Evolutionary conservation across 495 filamentous ascomycete genomes (phyloP).

Genomic region (Thermothielavioides terrestris): DNA sequence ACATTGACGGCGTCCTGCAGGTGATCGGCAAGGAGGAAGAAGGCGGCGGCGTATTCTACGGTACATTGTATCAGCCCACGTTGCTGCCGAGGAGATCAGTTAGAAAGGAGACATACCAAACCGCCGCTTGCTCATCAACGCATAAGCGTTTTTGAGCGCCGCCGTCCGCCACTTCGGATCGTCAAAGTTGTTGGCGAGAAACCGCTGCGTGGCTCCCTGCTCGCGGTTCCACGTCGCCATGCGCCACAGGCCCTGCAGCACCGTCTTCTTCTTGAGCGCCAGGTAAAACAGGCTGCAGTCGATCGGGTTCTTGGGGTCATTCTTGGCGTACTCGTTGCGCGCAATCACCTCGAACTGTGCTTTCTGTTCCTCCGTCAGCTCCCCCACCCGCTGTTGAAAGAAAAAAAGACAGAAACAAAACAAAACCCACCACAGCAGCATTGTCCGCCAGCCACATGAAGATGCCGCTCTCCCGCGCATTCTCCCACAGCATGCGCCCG

Average conservation of each 20-base stretch:
- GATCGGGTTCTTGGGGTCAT: slow-evolving; percentile 82
- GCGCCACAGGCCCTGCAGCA: slow-evolving; percentile 87
- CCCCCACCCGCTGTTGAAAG: too few relatives aligned
- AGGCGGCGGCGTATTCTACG: slow-evolving; percentile 95
- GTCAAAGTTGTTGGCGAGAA: slow-evolving; percentile 81
- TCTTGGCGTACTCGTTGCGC: slow-evolving; percentile 85
- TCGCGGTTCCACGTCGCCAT: slow-evolving; percentile 90
- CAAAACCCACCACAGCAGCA: slow-evolving; percentile 58
- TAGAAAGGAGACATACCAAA: too few relatives aligned
- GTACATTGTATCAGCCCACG: too few relatives aligned
- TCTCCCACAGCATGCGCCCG: slow-evolving; percentile 69
- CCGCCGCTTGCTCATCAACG: slow-evolving; percentile 82
- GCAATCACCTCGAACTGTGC: slow-evolving; percentile 82
- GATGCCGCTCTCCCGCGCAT: slow-evolving; percentile 78
- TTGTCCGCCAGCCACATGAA: slow-evolving; percentile 90
- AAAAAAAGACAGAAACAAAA: slow-evolving; percentile 18
- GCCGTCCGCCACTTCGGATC: slow-evolving; percentile 81
- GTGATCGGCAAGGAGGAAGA: slow-evolving; percentile 86
- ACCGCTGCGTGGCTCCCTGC: slow-evolving; percentile 62
- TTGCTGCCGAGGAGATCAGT: too few relatives aligned
- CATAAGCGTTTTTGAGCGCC: slow-evolving; percentile 94
- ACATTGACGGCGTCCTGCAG: slow-evolving; percentile 79
- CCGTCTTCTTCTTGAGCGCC: slow-evolving; percentile 82
- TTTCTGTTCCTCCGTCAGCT: slow-evolving; percentile 38
- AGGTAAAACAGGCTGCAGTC: slow-evolving; percentile 91